Evolutionary conservation across 1,284 basidiomycete genomes (phyloP).

Genomic region (Boletus sp.): DNA sequence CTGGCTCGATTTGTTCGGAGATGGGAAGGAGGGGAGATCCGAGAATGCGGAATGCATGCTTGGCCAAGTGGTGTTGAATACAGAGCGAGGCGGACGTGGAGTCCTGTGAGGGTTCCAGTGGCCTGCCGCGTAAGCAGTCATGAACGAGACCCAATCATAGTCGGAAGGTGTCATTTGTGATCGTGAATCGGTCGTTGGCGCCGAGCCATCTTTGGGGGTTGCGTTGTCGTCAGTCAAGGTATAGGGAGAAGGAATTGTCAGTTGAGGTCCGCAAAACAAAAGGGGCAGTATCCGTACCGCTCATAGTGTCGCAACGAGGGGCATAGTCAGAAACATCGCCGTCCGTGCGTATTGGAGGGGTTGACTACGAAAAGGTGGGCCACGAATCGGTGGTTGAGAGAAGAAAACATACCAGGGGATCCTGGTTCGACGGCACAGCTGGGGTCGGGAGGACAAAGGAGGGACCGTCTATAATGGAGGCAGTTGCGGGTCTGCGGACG

Average conservation of each 20-base stretch:
- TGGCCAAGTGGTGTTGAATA: slow-evolving; percentile 25
- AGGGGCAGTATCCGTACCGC: slow-evolving; percentile 19
- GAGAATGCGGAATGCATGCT: slow-evolving; percentile 9
- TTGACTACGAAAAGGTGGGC: slow-evolving; percentile 5
- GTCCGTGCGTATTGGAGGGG: slow-evolving; percentile 9
- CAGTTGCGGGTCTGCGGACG: slow-evolving; percentile 45
- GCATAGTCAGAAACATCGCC: slow-evolving; percentile 12
- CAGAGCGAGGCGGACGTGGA: slow-evolving; percentile 57
- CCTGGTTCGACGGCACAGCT: slow-evolving; percentile 11
- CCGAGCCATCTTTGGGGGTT: slow-evolving; percentile 14
- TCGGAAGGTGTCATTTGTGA: slow-evolving; percentile 34
- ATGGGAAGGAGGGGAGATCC: slow-evolving; percentile 7
- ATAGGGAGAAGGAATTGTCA: slow-evolving; percentile 20
- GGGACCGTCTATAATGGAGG: slow-evolving; percentile 40
- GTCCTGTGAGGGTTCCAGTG: slow-evolving; percentile 78
- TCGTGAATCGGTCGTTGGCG: slow-evolving; percentile 13
- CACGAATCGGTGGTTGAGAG: background rate
- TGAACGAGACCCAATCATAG: slow-evolving; percentile 75
- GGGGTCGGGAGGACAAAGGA: slow-evolving; percentile 25
- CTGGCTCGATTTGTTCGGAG: slow-evolving; percentile 12
- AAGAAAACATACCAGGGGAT: slow-evolving; percentile 9
- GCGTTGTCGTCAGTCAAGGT: slow-evolving; percentile 21
- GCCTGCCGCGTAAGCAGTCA: slow-evolving; percentile 70
- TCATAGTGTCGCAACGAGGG: slow-evolving; percentile 16
- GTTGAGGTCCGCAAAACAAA: background rate